These are phyloP conservation scores for Tetradesmus obliquus DNA, from an alignment of 139 green algal genomes.

Conservation along the genomic window DNA sequence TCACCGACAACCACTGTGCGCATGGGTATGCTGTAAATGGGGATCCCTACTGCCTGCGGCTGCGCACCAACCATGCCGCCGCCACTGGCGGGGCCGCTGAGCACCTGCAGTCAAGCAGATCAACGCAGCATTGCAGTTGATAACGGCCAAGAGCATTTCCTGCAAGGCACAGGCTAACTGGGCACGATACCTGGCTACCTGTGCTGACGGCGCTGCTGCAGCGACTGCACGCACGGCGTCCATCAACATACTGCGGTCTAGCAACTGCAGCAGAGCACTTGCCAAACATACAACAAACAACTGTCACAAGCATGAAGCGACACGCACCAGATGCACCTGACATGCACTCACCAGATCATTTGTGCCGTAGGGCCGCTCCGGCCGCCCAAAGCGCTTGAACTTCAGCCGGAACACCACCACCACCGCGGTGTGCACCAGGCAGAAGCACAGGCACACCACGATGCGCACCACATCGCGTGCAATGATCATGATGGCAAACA, in stretches of 20 bases:
- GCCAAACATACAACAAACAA: background rate
- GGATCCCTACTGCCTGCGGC: conserved; percentile 16
- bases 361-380: background rate
- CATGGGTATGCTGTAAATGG: conserved; percentile 51
- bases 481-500: conserved; percentile 47
- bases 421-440: background rate
- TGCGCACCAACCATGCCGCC: background rate
- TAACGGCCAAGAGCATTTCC: background rate
- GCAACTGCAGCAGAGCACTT: background rate
- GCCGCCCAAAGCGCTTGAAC: conserved; percentile 36
- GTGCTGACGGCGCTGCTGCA: too few relatives aligned
- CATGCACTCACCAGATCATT: background rate
- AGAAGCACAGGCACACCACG: conserved; percentile 34
- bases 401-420: conserved; percentile 35
- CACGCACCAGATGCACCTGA: too few relatives aligned
- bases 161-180: background rate
- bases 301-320: background rate
- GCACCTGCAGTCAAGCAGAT: background rate
- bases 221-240: too few relatives aligned
- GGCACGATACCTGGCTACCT: background rate
- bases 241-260: background rate
- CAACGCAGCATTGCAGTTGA: background rate
- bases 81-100: background rate
- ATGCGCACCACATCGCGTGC: conserved; percentile 31
- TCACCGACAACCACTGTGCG: conserved; percentile 28